Conservation (phyloP, 192 early-diverging fungal species). For the Linnemannia zychae region DNA sequence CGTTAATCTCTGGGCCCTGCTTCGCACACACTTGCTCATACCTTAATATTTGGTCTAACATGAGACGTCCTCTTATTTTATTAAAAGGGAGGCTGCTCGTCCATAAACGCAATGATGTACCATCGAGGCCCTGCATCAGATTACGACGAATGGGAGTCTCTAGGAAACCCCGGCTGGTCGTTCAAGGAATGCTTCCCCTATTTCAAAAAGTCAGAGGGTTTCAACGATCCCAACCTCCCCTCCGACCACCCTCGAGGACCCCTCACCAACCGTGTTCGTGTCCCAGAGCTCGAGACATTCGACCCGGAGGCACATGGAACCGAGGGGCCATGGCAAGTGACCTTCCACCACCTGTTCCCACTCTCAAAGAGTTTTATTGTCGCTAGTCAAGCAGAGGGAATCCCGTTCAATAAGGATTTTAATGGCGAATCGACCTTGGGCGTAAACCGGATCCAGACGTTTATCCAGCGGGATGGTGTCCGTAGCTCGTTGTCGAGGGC, state of each 20-base stretch:
- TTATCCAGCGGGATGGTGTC: conserved; percentile 42
- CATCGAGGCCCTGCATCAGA: conserved; percentile 22
- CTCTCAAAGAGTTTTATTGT: conserved; percentile 22
- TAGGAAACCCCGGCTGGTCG: conserved; percentile 22
- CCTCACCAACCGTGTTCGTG: conserved; percentile 21
- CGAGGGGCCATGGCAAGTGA: conserved; percentile 47
- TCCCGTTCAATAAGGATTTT: conserved; percentile 38
- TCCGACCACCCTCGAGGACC: conserved; percentile 10
- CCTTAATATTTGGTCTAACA: too few species aligned
- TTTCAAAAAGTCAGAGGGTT: conserved; percentile 38
- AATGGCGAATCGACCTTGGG: conserved; percentile 44
- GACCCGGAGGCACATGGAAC: conserved; percentile 41
- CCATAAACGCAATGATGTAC: conserved; percentile 33
- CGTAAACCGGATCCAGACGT: conserved; percentile 35
- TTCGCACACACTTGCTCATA: too few species aligned
- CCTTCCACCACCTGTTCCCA: conserved; percentile 19
- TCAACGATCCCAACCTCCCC: conserved; percentile 33
- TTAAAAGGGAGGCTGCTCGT: conserved; percentile 4
- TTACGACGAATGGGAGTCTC: conserved; percentile 14
- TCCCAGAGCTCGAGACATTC: conserved; percentile 22
- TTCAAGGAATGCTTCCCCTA: conserved; percentile 11
- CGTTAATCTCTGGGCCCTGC: too few species aligned
- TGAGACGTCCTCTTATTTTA: too few species aligned
- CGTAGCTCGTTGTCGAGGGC: conserved; percentile 47
- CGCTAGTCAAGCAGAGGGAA: conserved; percentile 27